These are phyloP conservation scores for Colletotrichum abscissum DNA, from an alignment of 2,329 filamentous ascomycete species.

Conservation along the genomic window DNA sequence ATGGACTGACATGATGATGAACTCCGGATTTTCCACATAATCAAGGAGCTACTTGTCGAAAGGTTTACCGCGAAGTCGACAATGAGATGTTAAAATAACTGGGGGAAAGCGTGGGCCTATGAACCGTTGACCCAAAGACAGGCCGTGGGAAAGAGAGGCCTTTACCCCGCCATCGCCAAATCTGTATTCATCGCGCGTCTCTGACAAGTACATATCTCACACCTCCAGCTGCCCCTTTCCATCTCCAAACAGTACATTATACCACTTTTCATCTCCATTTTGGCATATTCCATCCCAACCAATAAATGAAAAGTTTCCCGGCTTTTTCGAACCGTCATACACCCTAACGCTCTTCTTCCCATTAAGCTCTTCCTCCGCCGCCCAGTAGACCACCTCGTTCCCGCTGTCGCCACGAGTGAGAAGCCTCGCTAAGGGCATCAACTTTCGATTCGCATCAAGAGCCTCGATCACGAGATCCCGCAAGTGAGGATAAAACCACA, in stretches of 20 bases:
- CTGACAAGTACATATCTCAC: neutral
- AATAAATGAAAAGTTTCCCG: slow-evolving; percentile 39
- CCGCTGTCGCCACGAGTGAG: slow-evolving; percentile 1
- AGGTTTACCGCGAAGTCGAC: no score
- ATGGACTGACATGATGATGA: no score
- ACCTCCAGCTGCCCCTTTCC: slow-evolving; percentile 42
- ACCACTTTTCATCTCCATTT: slow-evolving; percentile 43
- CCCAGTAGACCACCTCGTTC: slow-evolving; percentile 40
- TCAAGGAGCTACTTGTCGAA: no score
- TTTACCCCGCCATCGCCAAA: neutral
- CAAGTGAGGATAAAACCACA: slow-evolving; percentile 49
- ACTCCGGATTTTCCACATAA: no score
- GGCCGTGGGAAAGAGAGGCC: neutral
- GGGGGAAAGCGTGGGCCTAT: no score
- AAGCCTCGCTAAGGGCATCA: slow-evolving; percentile 39
- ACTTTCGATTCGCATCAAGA: slow-evolving; percentile 35
- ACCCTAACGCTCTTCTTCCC: slow-evolving; percentile 26
- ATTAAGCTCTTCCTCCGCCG: slow-evolving; percentile 36
- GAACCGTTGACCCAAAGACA: no score
- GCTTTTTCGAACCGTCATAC: slow-evolving; percentile 39
- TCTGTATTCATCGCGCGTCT: neutral
- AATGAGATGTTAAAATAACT: no score
- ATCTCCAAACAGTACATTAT: slow-evolving; percentile 48
- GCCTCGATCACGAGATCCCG: slow-evolving; percentile 44
- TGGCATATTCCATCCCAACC: slow-evolving; percentile 49